Base-by-base conservation (phyloP, 345 rosid species). In the Populus davidiana region DNA sequence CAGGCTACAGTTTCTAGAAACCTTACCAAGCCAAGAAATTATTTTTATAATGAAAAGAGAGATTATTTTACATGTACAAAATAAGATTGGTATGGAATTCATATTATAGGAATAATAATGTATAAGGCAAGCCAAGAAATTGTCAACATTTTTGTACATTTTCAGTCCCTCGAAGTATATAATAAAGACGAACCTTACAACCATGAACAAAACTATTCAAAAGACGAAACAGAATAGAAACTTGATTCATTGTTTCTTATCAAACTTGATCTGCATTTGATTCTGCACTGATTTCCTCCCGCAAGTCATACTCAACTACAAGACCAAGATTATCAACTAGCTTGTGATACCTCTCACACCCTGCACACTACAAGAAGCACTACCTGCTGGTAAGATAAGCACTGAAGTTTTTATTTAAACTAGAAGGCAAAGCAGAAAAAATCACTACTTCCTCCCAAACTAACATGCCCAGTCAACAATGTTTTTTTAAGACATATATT, bases 241-340 rank as follows among this genome's bases (percentile, higher is more conserved):
- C 52, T 47, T 33, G 59, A 79, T 62, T 71, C 68, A 33, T 25
- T 21, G 6, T 73, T 81, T 38, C 68, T 27, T 63, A 71, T 86
- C 86, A 83, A 86, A 81, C 86, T 81, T 84, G 83, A 77, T 89
- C 91, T 0, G 79, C 71, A 82, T 70, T 80, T 70, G 64, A 52
- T 82, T 86, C 88, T 65, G 67, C 83, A 47, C 41, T 69, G n/a
- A 61, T 80, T 79, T 89, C 91, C 70, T 92, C 88, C 31, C 86
- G 84, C 72, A 96, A 87, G 80, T 90, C 94, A 81, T 89, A 88
- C 88, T 96, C 98, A 74, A 90, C 85, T 47, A 92, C 80, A 76
- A 89, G 93, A 79, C 98, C 95, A 73, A 93, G 97, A 85, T 93
- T 92, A 85, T 96, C 99, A 25, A 86, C 95, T 68, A 93, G 82